A percentile compares a stretch with the other conserved stretches of the same genome.
phyloP scores from a whole-genome alignment of 1,284 basidiomycete genomes.

The Cystobasidiaceae sp. region DNA sequence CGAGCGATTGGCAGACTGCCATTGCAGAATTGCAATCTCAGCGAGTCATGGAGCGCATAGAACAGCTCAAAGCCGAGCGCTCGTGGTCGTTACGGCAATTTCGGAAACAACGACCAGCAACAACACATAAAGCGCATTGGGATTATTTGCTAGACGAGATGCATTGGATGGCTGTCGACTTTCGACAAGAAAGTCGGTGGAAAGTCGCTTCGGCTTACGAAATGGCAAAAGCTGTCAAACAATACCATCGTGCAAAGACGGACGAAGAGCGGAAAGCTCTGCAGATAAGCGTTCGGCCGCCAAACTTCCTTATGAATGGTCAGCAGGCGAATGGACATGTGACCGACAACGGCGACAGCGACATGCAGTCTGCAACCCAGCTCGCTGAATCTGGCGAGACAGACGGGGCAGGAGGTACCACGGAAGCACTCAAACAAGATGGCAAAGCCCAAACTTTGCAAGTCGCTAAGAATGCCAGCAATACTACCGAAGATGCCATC shows the following conservation, averaged over 20 bases:
- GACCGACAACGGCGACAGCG: no score
- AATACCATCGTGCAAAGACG: slow-evolving; percentile 74
- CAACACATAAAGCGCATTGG: slow-evolving; percentile 81
- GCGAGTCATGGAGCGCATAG: slow-evolving; percentile 61
- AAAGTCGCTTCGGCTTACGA: slow-evolving; percentile 80
- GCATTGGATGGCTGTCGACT: slow-evolving; percentile 97
- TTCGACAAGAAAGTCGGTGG: slow-evolving; percentile 89
- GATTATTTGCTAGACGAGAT: slow-evolving; percentile 96
- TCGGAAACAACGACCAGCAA: slow-evolving; percentile 83
- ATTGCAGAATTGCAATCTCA: slow-evolving; percentile 38
- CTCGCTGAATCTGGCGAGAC: slow-evolving; percentile 6
- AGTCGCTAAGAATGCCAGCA: not conserved
- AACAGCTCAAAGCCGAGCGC: slow-evolving; percentile 70
- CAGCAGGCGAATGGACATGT: slow-evolving; percentile 17
- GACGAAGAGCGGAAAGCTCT: slow-evolving; percentile 61
- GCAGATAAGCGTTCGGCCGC: slow-evolving; percentile 48
- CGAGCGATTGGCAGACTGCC: slow-evolving; percentile 40
- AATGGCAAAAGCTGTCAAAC: slow-evolving; percentile 73
- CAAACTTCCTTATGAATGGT: slow-evolving; percentile 5
- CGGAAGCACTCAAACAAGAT: not conserved
- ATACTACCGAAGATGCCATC: not conserved
- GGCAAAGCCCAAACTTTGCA: not conserved
- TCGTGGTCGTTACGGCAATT: slow-evolving; percentile 93
- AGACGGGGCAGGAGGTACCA: not conserved
- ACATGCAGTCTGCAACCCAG: not conserved